Evolutionary conservation across 2,329 filamentous ascomycete species (phyloP).

Genomic region (Penicillium sclerotiorum): DNA sequence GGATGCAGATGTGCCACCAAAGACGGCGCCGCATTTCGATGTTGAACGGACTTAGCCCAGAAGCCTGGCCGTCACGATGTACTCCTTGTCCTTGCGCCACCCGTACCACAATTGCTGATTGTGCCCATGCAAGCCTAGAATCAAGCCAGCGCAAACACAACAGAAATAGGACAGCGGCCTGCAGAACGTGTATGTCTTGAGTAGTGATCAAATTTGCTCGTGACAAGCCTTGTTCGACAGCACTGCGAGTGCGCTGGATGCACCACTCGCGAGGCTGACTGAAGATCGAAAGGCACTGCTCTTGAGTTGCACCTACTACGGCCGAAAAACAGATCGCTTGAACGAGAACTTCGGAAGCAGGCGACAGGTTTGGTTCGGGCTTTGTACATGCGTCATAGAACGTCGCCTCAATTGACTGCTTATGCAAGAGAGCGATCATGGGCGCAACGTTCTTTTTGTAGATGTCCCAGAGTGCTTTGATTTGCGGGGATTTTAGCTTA

Average conservation of each 20-base stretch:
- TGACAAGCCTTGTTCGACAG: slow-evolving; percentile 13
- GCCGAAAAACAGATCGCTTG: slow-evolving; percentile 20
- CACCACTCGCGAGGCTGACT: slow-evolving; percentile 3
- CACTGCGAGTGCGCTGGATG: slow-evolving; percentile 4
- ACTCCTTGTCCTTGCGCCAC: slow-evolving; percentile 14
- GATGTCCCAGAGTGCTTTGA: slow-evolving; percentile 17
- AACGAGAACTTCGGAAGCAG: slow-evolving; percentile 10
- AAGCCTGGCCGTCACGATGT: slow-evolving; percentile 10
- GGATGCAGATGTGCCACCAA: slow-evolving; percentile 34
- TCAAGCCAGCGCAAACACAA: slow-evolving; percentile 13
- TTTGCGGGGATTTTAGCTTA: slow-evolving; percentile 3
- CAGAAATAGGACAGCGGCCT: slow-evolving; percentile 22
- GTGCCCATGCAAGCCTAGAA: background rate
- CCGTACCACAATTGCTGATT: slow-evolving; percentile 10
- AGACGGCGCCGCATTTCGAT: slow-evolving; percentile 32
- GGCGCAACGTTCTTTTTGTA: slow-evolving; percentile 25
- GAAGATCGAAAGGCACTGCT: slow-evolving; percentile 12
- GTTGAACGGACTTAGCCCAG: slow-evolving; percentile 16
- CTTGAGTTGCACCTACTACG: slow-evolving; percentile 14
- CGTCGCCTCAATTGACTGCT: background rate
- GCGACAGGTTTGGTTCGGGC: slow-evolving; percentile 1
- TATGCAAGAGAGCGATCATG: slow-evolving; percentile 22
- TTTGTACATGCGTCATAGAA: background rate
- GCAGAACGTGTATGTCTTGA: slow-evolving; percentile 14
- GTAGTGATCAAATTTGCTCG: slow-evolving; percentile 17